A percentile compares a stretch with the other conserved stretches of the same genome.
These are phyloP conservation scores for Plenodomus lindquistii DNA, from an alignment of 2,329 filamentous ascomycete genomes.

Conservation along the genomic window DNA sequence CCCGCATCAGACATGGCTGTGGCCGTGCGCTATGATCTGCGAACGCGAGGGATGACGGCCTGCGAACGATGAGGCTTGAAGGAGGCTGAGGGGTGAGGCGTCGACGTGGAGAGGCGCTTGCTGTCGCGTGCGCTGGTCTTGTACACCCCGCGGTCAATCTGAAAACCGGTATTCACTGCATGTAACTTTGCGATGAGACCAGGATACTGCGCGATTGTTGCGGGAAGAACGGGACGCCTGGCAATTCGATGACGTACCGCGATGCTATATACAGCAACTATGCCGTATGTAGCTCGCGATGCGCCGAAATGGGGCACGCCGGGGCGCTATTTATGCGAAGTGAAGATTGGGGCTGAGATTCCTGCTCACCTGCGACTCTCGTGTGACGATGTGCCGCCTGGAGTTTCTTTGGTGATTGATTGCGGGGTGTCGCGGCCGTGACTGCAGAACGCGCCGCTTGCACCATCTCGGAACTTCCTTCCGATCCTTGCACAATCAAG, in stretches of 20 bases:
- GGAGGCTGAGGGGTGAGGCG: constrained; percentile 27
- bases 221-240: constrained; percentile 5
- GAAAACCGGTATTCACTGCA: constrained; percentile 31
- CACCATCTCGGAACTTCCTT: neutral
- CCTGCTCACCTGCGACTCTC: neutral
- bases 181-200: constrained; percentile 10
- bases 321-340: neutral
- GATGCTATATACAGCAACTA: neutral
- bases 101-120: constrained; percentile 14
- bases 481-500: constrained; percentile 1
- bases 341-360: neutral
- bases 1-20: constrained; percentile 23
- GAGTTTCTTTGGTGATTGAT: neutral
- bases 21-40: constrained; percentile 16
- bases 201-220: constrained; percentile 6
- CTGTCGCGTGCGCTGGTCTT: constrained; percentile 20
- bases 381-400: neutral
- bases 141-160: constrained; percentile 14
- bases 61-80: constrained; percentile 12
- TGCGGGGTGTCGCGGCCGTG: neutral
- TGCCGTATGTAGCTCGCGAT: neutral
- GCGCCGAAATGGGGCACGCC: neutral
- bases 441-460: neutral
- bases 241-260: neutral
- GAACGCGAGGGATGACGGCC: constrained; percentile 6